Percentiles rank a stretch among this genome's conserved stretches.
phyloP scores from a whole-genome alignment of 495 filamentous ascomycete genomes.

The Cairneyella variabilis region DNA sequence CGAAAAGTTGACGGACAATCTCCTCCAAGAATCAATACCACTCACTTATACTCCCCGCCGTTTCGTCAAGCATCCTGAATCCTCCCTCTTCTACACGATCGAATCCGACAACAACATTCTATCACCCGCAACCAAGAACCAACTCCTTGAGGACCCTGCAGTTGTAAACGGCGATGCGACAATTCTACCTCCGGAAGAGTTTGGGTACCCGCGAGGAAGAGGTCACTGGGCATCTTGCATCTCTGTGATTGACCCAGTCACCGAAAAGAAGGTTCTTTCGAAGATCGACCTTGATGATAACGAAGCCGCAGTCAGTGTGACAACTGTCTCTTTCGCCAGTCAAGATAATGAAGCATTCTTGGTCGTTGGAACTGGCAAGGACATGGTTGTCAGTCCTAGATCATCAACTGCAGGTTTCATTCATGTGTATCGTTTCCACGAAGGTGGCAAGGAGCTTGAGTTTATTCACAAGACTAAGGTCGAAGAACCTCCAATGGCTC shows the following conservation, averaged over 20 bases:
- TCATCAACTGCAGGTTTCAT: constrained; percentile 77
- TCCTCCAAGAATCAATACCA: constrained; percentile 82
- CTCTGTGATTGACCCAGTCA: constrained; percentile 79
- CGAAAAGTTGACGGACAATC: constrained; percentile 78
- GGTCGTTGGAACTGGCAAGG: constrained; percentile 88
- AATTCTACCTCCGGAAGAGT: constrained; percentile 73
- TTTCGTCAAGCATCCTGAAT: constrained; percentile 83
- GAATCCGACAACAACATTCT: constrained; percentile 90
- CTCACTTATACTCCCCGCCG: constrained; percentile 87
- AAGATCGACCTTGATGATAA: constrained; percentile 83
- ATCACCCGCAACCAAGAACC: constrained; percentile 63
- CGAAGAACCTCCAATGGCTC: constrained; percentile 81
- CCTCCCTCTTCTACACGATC: constrained; percentile 87
- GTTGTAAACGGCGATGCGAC: constrained; percentile 66
- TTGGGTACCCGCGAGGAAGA: constrained; percentile 78
- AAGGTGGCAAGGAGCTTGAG: constrained; percentile 80
- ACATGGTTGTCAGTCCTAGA: constrained; percentile 73
- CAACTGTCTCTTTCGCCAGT: constrained; percentile 76
- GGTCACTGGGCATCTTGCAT: constrained; percentile 96
- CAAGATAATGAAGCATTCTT: constrained; percentile 89
- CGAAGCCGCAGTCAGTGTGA: constrained; percentile 85
- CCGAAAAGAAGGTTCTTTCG: constrained; percentile 65
- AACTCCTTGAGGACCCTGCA: constrained; percentile 62
- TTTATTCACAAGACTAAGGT: constrained; percentile 95
- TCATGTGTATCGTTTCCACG: constrained; percentile 87